Evolutionary conservation across 31 red algal species (phyloP).

Genomic region (Endocladia muricata): DNA sequence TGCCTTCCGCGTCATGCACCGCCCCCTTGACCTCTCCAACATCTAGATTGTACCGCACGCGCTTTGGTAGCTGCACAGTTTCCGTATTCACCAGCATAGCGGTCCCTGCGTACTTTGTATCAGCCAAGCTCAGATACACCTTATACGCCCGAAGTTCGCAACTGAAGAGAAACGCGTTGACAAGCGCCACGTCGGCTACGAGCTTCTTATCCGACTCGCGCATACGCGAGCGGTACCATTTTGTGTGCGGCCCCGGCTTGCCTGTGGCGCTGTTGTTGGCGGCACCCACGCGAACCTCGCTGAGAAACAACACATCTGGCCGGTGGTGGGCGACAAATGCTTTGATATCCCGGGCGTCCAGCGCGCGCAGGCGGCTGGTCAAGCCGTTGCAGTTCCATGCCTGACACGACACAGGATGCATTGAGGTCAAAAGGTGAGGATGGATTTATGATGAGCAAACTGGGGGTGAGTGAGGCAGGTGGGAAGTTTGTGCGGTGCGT

Average conservation of each 20-base stretch:
- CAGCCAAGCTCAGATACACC: constrained; percentile 46
- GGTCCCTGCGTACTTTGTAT: constrained; percentile 69
- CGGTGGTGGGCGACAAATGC: constrained; percentile 22
- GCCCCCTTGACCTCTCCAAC: constrained; percentile 12
- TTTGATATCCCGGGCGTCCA: constrained; percentile 23
- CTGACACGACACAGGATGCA: no score
- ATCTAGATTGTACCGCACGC: constrained; percentile 47
- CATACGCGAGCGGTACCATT: constrained; percentile 25
- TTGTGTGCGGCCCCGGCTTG: constrained; percentile 18
- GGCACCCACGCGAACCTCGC: constrained; percentile 54
- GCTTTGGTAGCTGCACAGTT: constrained; percentile 6
- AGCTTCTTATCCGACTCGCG: constrained; percentile 35
- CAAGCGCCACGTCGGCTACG: constrained; percentile 8
- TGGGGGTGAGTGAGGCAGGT: not conserved
- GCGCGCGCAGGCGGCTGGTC: constrained; percentile 32
- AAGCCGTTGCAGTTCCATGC: constrained; percentile 75
- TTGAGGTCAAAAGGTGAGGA: no score
- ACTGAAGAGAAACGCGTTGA: constrained; percentile 19
- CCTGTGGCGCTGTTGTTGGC: constrained; percentile 7
- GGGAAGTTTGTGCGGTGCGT: not conserved
- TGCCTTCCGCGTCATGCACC: constrained; percentile 49
- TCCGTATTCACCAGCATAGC: constrained; percentile 59
- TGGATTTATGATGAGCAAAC: not conserved
- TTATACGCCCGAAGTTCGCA: constrained; percentile 24
- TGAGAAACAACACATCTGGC: constrained; percentile 61